A percentile compares a stretch with the other conserved stretches of the same genome.
Evolutionary conservation across 192 early-diverging fungal genomes (phyloP).

Genomic region (Coemansia interrupta): DNA sequence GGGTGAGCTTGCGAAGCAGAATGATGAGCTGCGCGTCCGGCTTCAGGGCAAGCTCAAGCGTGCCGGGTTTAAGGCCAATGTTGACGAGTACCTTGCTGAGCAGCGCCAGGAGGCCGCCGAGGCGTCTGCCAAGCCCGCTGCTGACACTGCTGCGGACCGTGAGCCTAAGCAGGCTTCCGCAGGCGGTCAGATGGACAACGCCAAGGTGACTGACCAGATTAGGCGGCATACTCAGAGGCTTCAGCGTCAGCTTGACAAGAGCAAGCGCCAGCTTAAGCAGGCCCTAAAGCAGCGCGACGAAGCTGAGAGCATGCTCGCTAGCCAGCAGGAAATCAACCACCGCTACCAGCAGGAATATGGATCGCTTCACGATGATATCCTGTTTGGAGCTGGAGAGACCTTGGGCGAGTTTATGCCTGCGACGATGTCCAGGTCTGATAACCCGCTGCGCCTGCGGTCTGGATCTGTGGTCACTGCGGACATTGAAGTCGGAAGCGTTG

Average conservation of each 20-base stretch:
- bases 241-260: conserved; percentile 40
- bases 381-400: conserved; percentile 20
- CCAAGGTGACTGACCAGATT: conserved; percentile 30
- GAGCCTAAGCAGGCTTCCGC: too few relatives aligned
- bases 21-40: conserved; percentile 59
- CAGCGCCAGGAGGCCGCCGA: conserved; percentile 10
- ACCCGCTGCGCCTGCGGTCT: not conserved
- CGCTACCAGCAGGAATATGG: conserved; percentile 43
- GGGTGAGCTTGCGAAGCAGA: conserved; percentile 50
- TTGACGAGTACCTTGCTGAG: conserved; percentile 50
- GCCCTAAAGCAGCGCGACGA: conserved; percentile 23
- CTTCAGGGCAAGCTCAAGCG: conserved; percentile 54
- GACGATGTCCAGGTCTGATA: not conserved
- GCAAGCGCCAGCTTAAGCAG: conserved; percentile 33
- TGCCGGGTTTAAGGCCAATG: conserved; percentile 43
- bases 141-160: not conserved
- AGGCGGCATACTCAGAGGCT: conserved; percentile 39
- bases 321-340: conserved; percentile 39
- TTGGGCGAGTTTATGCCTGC: conserved; percentile 28
- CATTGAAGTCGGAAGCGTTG: not conserved
- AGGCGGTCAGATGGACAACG: not conserved
- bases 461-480: not conserved
- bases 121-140: not conserved
- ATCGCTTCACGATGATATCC: conserved; percentile 23
- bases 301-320: conserved; percentile 24